These are phyloP conservation scores for Scolecobasidium constrictum DNA, from an alignment of 2,329 filamentous ascomycete genomes.

Conservation along the genomic window DNA sequence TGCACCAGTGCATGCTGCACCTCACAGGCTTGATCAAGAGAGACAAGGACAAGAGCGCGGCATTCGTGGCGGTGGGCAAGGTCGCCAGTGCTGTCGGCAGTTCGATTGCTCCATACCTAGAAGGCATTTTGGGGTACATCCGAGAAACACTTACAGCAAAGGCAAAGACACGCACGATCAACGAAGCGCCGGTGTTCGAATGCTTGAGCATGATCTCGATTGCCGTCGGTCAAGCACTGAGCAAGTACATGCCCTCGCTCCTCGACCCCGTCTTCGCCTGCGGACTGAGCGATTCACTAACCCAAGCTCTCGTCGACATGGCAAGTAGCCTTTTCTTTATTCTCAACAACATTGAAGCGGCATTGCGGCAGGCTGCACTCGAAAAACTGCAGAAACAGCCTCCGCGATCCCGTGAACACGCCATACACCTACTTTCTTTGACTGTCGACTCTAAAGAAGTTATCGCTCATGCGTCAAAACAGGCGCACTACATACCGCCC, in stretches of 20 bases:
- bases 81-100: slow-evolving; percentile 95
- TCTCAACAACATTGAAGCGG: too few relatives aligned
- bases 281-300: slow-evolving; percentile 84
- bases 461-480: too few relatives aligned
- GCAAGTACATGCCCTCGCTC: slow-evolving; percentile 95
- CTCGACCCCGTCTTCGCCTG: slow-evolving; percentile 96
- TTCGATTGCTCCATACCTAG: slow-evolving; percentile 87
- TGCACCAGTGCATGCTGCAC: slow-evolving; percentile 96
- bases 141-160: slow-evolving; percentile 79
- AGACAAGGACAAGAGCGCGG: slow-evolving; percentile 76
- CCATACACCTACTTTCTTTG: too few relatives aligned
- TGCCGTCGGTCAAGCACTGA: slow-evolving; percentile 89
- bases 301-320: slow-evolving; percentile 94
- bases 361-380: too few relatives aligned
- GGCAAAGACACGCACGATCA: slow-evolving; percentile 45
- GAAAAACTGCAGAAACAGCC: too few relatives aligned
- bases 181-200: slow-evolving; percentile 76
- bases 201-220: slow-evolving; percentile 95
- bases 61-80: slow-evolving; percentile 91
- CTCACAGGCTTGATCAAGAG: slow-evolving; percentile 89
- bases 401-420: too few relatives aligned
- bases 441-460: too few relatives aligned
- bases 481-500: slow-evolving; percentile 96
- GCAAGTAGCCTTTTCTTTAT: too few relatives aligned
- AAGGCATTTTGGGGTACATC: slow-evolving; percentile 87